Evolutionary conservation across 257 asterid genomes (phyloP).

Genomic region (Ligustrum vulgare): DNA sequence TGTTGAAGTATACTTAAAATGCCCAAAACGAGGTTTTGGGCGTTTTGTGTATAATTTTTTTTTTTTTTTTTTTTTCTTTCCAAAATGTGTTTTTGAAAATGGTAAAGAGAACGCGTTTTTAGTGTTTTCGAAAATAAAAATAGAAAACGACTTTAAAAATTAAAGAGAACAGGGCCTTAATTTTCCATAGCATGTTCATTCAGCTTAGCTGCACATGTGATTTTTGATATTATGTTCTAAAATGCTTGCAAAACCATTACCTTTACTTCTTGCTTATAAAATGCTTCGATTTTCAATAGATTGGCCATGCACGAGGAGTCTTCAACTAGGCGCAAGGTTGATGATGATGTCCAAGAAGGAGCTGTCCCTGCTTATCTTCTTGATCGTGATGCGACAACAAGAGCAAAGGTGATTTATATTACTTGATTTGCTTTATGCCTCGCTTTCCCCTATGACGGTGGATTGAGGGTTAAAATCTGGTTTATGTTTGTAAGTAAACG

Average conservation of each 20-base stretch:
- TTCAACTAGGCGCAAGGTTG: conserved; percentile 78
- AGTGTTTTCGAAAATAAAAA: no score
- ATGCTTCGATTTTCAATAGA: conserved; percentile 35
- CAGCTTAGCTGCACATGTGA: neutral
- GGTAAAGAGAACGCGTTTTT: no score
- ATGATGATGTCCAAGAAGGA: conserved; percentile 81
- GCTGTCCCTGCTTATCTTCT: conserved; percentile 96
- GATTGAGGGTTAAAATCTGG: neutral
- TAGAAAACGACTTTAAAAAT: no score
- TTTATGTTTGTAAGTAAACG: conserved; percentile 3
- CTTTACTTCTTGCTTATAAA: conserved; percentile 9
- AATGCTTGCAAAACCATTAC: neutral
- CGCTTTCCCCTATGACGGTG: neutral
- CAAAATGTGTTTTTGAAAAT: no score
- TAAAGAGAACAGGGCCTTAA: no score
- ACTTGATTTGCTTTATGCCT: conserved; percentile 4
- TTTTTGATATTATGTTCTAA: neutral
- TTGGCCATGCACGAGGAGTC: conserved; percentile 92
- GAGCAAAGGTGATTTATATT: conserved; percentile 67
- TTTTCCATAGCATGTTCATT: neutral
- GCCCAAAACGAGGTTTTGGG: no score
- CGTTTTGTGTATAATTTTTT: no score
- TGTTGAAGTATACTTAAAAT: no score
- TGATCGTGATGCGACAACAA: conserved; percentile 93
- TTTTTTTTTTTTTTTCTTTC: no score